These are phyloP conservation scores for Xylaria castorea DNA, from an alignment of 495 filamentous ascomycete species.

Conservation along the genomic window DNA sequence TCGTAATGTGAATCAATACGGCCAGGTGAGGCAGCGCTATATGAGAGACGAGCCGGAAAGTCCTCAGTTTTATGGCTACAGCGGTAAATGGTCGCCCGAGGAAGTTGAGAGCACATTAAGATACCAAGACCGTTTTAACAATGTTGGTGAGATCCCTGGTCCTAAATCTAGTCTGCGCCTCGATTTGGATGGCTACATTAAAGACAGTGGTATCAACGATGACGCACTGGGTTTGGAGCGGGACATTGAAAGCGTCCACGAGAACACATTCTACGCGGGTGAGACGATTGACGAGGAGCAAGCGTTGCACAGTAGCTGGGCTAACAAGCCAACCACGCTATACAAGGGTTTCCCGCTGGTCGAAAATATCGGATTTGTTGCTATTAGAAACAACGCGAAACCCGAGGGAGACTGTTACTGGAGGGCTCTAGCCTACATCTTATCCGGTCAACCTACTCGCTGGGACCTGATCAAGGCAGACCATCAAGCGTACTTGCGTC, in stretches of 20 bases:
- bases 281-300: conserved; percentile 14
- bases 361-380: conserved; percentile 27
- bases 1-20: neutral
- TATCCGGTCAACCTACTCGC: conserved; percentile 27
- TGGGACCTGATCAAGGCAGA: conserved; percentile 43
- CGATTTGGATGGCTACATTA: neutral
- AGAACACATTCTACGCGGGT: conserved; percentile 1
- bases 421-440: conserved; percentile 21
- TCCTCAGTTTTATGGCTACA: conserved; percentile 2
- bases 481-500: conserved; percentile 32
- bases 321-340: neutral
- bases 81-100: neutral
- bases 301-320: neutral
- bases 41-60: conserved; percentile 11
- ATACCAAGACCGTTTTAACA: conserved; percentile 17
- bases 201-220: neutral
- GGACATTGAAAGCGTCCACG: neutral
- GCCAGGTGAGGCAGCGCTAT: neutral
- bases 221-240: neutral
- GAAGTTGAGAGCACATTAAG: neutral
- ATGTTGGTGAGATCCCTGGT: conserved; percentile 13
- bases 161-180: conserved; percentile 11
- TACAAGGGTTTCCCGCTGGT: conserved; percentile 30
- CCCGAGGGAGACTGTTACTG: conserved; percentile 31
- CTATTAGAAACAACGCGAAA: conserved; percentile 3